phyloP scores from a whole-genome alignment of 192 early-diverging fungal species.

The Entomortierella chlamydospora region DNA sequence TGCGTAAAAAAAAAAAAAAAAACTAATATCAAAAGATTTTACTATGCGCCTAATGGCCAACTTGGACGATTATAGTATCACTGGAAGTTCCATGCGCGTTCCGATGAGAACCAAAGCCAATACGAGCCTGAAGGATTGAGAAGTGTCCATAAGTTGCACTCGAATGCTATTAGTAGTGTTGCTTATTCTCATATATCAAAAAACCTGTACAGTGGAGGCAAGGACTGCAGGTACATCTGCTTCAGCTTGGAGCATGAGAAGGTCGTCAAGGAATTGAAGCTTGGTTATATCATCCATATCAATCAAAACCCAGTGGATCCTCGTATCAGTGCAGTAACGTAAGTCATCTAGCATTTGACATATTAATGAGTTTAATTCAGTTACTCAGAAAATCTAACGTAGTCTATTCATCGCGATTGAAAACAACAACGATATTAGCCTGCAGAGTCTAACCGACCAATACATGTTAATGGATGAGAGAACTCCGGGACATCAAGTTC shows the following conservation, averaged over 20 bases:
- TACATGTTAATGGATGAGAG: conserved; percentile 30
- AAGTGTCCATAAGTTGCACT: conserved; percentile 10
- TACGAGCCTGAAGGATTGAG: conserved; percentile 2
- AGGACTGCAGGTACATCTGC: conserved; percentile 13
- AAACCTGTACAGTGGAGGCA: conserved; percentile 20
- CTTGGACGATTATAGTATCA: too few species aligned
- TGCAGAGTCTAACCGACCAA: neutral
- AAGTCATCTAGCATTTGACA: too few species aligned
- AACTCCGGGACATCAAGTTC: neutral
- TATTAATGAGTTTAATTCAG: too few species aligned
- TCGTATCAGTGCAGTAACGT: conserved; percentile 27
- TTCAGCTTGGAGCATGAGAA: conserved; percentile 11
- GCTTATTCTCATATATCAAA: conserved; percentile 21
- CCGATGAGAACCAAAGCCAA: neutral
- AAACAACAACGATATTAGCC: neutral
- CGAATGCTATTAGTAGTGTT: neutral
- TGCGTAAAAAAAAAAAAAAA: too few species aligned
- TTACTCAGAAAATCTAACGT: too few species aligned
- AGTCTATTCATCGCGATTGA: too few species aligned
- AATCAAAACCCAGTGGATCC: conserved; percentile 31
- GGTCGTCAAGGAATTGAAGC: neutral
- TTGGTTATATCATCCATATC: conserved; percentile 16
- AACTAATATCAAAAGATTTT: too few species aligned
- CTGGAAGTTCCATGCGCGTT: conserved; percentile 21
- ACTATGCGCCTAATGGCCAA: too few species aligned